Base-by-base conservation (phyloP, 2,329 filamentous ascomycete species). In the Ascochyta pisi region DNA sequence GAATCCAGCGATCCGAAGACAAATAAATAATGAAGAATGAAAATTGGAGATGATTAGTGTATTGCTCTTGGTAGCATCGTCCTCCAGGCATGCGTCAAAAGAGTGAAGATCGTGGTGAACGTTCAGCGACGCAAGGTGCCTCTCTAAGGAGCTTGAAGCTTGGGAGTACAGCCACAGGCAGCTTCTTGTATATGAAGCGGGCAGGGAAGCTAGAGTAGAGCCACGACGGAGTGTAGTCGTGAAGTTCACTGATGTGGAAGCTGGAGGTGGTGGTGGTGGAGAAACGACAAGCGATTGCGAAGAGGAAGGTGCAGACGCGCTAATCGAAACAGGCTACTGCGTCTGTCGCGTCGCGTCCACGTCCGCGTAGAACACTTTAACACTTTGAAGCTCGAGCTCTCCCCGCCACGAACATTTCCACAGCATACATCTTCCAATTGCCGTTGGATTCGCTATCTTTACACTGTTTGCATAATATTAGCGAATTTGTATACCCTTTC, bases 381-480 rank as follows among this genome's bases (percentile, higher is more conserved):
- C 53, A 50, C 52, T 53, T 50, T 26, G 22, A 48, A 43, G 50
- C 51, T 57, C 42, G 37, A 59, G 59, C 56, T 57, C 38, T 58
- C 42, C 54, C 56, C 52, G 53, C 59, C 47, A 56, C 53, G 42
- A 39, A 39, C 53, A 38, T 43, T 47, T 37, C 35, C 41, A 50
- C 40, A 9, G 24, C 10, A 6, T 15, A 24, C 13, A 26, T 12
- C 15, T 42, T 3, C 23, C 37, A 42, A 45, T 47, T 24, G 42
- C 40, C 33, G 40, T 16, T 19, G 6, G 35, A 24, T 26, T 29
- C 35, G 3, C 27, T 9, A 19, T 33, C 40, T 24, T 44, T 26
- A 33, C 16, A 19, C 7, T 13, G 12, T 23, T n/a, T 12, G 24
- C 15, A 13, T 31, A 8, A 12, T 16, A 13, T n/a, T 22, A 46